Evolutionary conservation across 2,329 filamentous ascomycete species (phyloP).

Genomic region (Pseudogymnoascus sp.): DNA sequence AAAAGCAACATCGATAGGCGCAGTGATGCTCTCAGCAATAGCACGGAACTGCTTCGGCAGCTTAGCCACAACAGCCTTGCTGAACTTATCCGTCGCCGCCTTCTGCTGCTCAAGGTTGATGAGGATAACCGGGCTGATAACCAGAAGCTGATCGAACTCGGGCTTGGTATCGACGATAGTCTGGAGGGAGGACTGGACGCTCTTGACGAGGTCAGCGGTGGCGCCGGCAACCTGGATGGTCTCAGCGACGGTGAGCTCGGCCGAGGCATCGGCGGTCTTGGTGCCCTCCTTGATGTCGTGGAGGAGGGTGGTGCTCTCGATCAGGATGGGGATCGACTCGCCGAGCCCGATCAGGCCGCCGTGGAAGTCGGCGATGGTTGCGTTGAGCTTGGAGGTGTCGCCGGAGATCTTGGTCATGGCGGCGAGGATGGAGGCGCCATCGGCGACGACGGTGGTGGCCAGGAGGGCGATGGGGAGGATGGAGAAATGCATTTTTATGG

Average conservation of each 20-base stretch:
- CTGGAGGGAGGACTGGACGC: conserved; percentile 12
- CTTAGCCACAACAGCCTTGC: conserved; percentile 15
- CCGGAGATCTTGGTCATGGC: conserved; percentile 19
- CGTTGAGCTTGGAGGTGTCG: conserved; percentile 17
- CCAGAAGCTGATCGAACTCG: conserved; percentile 36
- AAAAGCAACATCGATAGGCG: conserved; percentile 28
- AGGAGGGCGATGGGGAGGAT: conserved; percentile 15
- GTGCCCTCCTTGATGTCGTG: conserved; percentile 33
- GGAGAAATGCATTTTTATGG: conserved; percentile 16
- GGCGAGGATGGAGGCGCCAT: conserved; percentile 18
- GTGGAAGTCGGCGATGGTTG: conserved; percentile 14
- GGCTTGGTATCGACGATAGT: conserved; percentile 27
- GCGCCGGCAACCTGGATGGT: conserved; percentile 32
- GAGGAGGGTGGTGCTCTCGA: conserved; percentile 33
- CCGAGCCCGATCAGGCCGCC: conserved; percentile 12
- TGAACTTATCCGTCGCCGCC: conserved; percentile 28
- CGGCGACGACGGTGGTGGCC: conserved; percentile 17
- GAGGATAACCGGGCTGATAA: conserved; percentile 35
- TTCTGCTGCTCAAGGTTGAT: conserved; percentile 34
- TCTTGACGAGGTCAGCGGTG: conserved; percentile 5
- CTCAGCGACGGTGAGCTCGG: conserved; percentile 31
- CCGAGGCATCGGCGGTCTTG: conserved; percentile 30
- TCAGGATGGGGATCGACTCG: conserved; percentile 30
- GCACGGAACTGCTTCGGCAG: conserved; percentile 13
- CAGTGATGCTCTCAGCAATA: conserved; percentile 25